Evolutionary conservation across 495 filamentous ascomycete species (phyloP).

Genomic region (Neurospora africana): DNA sequence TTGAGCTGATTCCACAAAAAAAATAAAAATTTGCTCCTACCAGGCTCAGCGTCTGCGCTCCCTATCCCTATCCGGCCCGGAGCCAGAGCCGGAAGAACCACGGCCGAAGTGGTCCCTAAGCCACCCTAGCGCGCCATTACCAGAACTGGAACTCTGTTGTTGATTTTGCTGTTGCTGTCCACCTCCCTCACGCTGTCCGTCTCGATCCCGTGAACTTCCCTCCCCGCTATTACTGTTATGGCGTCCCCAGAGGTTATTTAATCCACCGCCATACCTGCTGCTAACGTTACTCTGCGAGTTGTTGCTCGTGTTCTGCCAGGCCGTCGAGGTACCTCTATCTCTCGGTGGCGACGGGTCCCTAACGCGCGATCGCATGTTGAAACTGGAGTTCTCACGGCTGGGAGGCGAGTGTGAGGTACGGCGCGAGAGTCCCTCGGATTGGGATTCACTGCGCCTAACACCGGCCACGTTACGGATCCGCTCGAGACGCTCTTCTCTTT

Average conservation of each 20-base stretch:
- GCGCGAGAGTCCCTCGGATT: neutral
- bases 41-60: constrained; percentile 6
- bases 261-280: neutral
- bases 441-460: neutral
- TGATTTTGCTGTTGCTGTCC: neutral
- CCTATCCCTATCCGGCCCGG: constrained; percentile 5
- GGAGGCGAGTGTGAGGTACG: constrained; percentile 11
- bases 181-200: neutral
- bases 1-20: no score
- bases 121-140: constrained; percentile 10
- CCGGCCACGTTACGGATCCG: constrained; percentile 12
- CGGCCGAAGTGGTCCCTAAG: constrained; percentile 15
- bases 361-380: neutral
- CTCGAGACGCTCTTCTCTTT: constrained; percentile 16
- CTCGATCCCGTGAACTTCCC: neutral
- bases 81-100: neutral
- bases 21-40: no score
- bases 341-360: constrained; percentile 6
- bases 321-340: neutral
- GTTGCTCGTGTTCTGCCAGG: neutral
- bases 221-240: neutral
- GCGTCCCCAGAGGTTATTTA: neutral
- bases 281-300: neutral
- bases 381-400: neutral
- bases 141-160: neutral